Conservation (phyloP, 1,284 basidiomycete species). For the Rhodotorula sp. region DNA sequence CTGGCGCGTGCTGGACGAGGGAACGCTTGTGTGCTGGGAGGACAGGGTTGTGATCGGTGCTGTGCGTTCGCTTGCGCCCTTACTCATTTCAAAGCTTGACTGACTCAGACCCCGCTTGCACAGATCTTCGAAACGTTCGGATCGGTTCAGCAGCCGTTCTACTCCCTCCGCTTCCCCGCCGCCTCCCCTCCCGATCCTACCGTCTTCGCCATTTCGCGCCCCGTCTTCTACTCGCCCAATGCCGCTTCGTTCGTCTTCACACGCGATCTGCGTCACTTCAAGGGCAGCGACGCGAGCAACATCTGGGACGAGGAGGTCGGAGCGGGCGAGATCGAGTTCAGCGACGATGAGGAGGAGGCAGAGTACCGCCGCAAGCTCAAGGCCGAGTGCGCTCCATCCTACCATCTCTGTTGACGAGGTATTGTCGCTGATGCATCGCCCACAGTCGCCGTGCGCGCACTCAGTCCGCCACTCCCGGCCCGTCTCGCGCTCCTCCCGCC, state of each 20-base stretch:
- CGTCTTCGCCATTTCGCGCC: conserved; percentile 53
- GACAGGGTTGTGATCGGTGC: conserved; percentile 79
- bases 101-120: background rate
- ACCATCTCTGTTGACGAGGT: too few species aligned
- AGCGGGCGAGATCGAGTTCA: conserved; percentile 83
- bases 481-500: conserved; percentile 5
- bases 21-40: conserved; percentile 80
- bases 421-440: conserved; percentile 1
- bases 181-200: conserved; percentile 46
- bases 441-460: conserved; percentile 21
- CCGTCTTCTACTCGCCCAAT: conserved; percentile 74
- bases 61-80: conserved; percentile 57
- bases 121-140: conserved; percentile 89
- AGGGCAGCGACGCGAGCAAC: conserved; percentile 89
- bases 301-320: conserved; percentile 83
- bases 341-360: conserved; percentile 83
- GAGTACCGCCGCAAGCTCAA: conserved; percentile 59
- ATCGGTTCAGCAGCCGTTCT: conserved; percentile 77
- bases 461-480: conserved; percentile 23
- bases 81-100: background rate
- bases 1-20: conserved; percentile 71
- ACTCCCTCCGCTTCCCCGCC: conserved; percentile 64
- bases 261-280: conserved; percentile 61
- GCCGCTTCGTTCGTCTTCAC: conserved; percentile 78
- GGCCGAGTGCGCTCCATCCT: conserved; percentile 28